Base-by-base conservation (phyloP, 805 yeast genomes). In the Monosporozyma siamensis region DNA sequence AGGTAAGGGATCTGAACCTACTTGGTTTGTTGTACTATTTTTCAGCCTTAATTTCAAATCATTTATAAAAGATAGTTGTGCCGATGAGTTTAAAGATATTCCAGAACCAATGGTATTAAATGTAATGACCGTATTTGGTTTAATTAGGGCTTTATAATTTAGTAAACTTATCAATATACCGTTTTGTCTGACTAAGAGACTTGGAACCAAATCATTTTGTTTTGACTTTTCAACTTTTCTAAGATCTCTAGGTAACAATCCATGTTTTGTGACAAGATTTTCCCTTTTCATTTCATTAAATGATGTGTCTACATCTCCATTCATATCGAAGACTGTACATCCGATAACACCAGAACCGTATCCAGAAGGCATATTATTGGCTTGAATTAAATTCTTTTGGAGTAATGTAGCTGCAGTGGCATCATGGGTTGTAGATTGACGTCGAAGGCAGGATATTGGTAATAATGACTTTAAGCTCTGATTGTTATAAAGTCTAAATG, bases 181-280 rank as follows among this genome's bases (percentile, higher is more conserved):
- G 53, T 77, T 77, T 29, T 77, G 72, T 40, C 96, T 69, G 9
- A 85, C 88, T 52, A 87, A 75, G 41, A 88, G 76, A 39, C 83
- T 77, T 0, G 96, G 96, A 1, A 85, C 90, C 38, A 86, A 81
- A 44, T 59, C 65, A 32, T 53, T 77, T 59, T 49, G 76, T 63
- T 54, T 53, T 1, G 82, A 80, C 44, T 84, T 75, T 39, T 90
- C 97, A 41, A 90, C 80, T 56, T 89, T 90, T 17, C 98, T 69
- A 50, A 90, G 67, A 61, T 90, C 98, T 59, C 98, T 70, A 0
- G 97, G 96, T 44, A 83, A 76, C 21, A 90, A 62, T 10, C 85
- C 86, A 58, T 89, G 85, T 48, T 79, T 77, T 25, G 78, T 69
- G 8, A 90, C 69, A 46, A 90, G 74, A 42, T 78, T 80, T 40